Base-by-base conservation (phyloP, 306 rosid species). In the Aeschynomene evenia region DNA sequence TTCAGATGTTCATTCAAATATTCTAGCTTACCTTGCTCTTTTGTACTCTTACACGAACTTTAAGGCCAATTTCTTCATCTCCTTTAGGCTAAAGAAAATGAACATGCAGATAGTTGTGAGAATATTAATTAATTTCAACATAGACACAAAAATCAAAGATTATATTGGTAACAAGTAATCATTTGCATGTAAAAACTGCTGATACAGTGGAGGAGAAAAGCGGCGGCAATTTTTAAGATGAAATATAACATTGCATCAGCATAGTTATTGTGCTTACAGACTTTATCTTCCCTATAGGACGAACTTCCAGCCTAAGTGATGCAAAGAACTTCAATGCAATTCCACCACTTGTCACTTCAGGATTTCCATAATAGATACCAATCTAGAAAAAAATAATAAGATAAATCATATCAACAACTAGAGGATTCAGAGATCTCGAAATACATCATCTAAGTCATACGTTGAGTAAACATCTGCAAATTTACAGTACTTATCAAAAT, bases 311-410 rank as follows among this genome's bases (percentile, higher is more conserved):
- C 67, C 99, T 85, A 73, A 94, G 78, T 15, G 97, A 94, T n/a
- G 99, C 99, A 80, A 94, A 94, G 82, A 94, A 94, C 85, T 94
- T 94, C 55, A 94, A 78, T 22, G 99, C 99, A 74, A 94, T 94
- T 74, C 99, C 99, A 68, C 99, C 99, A 81, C 97, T 91, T 37
- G 99, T 91, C 79, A 94, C 99, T 85, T 94, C 97, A 58, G 99
- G 99, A 80, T 94, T 94, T 75, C 99, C 99, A 72, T 94, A 94
- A 76, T 88, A 91, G 52, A 89, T 96, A 79, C 99, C 96, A 80
- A 94, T 94, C 99, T 94, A 72, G 53, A 66, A 59, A 80, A 72
- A 73, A 78, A 50, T 42, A 79, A 51, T 2, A 18, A n/a, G n/a
- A 46, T 50, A 53, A 79, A 75, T 19, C 71, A 74, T 46, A 36